Evolutionary conservation across 139 green algal genomes (phyloP).

Genomic region (Volvox africanus): DNA sequence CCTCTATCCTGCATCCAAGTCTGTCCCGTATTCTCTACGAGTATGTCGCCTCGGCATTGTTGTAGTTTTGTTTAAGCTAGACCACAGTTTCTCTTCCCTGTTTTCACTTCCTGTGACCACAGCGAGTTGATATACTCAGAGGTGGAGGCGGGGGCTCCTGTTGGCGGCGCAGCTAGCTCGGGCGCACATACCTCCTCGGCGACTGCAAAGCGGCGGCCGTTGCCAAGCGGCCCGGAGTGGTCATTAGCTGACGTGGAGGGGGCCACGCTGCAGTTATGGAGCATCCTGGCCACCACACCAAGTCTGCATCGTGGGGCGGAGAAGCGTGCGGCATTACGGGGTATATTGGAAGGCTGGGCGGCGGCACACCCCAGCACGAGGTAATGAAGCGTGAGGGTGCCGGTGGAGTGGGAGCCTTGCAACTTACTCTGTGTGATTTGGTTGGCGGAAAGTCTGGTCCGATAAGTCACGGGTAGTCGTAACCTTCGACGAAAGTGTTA

Average conservation of each 20-base stretch:
- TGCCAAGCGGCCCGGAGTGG: conserved; percentile 12
- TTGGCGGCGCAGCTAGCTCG: background rate
- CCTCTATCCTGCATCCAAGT: too few relatives aligned
- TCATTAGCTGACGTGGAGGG: conserved; percentile 36
- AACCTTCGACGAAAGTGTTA: too few relatives aligned
- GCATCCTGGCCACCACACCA: conserved; percentile 2
- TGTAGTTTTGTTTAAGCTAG: background rate
- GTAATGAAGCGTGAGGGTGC: background rate
- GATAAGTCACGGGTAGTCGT: too few relatives aligned
- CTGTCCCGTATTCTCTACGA: background rate
- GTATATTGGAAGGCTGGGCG: conserved; percentile 16
- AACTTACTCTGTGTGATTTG: too few relatives aligned
- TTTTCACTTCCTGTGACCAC: background rate
- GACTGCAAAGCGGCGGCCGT: background rate
- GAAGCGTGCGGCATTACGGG: conserved; percentile 12
- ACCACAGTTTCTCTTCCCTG: too few relatives aligned
- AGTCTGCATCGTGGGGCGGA: conserved; percentile 19
- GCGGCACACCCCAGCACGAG: conserved; percentile 15
- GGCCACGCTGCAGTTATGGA: conserved; percentile 32
- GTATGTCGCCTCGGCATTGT: background rate
- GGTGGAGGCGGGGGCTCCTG: background rate
- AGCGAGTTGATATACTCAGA: conserved; percentile 7
- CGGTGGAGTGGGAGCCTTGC: too few relatives aligned
- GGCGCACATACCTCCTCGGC: background rate
- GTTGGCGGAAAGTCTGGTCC: too few relatives aligned